Percentiles rank a stretch among this genome's conserved stretches.
These are phyloP conservation scores for Paecilomyces fulvus DNA, from an alignment of 2,329 filamentous ascomycete genomes.

Conservation along the genomic window DNA sequence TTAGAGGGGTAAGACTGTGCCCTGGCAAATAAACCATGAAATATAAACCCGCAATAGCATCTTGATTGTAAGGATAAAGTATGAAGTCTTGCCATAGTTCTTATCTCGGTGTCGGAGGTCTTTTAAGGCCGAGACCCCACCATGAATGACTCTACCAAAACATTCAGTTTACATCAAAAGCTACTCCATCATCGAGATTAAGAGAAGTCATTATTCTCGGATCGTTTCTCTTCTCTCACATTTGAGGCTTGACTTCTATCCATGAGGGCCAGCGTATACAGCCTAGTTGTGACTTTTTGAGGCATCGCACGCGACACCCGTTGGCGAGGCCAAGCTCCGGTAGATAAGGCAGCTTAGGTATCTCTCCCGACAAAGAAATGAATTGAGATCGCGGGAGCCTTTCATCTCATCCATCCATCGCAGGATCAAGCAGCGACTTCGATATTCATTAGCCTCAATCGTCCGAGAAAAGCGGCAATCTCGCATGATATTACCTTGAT, in stretches of 20 bases:
- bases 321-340: background rate
- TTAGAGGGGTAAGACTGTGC: too few species aligned
- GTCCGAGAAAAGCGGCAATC: background rate
- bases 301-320: background rate
- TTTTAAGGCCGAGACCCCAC: background rate
- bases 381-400: background rate
- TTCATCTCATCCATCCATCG: background rate
- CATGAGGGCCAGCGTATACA: background rate
- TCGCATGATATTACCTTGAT: background rate
- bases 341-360: background rate
- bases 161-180: background rate
- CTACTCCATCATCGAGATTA: background rate
- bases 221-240: background rate
- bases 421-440: background rate
- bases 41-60: too few species aligned
- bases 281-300: background rate
- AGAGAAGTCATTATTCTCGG: background rate
- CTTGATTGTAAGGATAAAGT: too few species aligned
- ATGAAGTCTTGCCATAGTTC: background rate
- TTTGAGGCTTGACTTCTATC: background rate
- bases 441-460: background rate
- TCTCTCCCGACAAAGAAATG: background rate
- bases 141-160: background rate
- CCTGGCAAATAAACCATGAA: too few species aligned
- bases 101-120: background rate